Evolutionary conservation across 2,329 filamentous ascomycete species (phyloP).

Genomic region (Calycina herbarum): DNA sequence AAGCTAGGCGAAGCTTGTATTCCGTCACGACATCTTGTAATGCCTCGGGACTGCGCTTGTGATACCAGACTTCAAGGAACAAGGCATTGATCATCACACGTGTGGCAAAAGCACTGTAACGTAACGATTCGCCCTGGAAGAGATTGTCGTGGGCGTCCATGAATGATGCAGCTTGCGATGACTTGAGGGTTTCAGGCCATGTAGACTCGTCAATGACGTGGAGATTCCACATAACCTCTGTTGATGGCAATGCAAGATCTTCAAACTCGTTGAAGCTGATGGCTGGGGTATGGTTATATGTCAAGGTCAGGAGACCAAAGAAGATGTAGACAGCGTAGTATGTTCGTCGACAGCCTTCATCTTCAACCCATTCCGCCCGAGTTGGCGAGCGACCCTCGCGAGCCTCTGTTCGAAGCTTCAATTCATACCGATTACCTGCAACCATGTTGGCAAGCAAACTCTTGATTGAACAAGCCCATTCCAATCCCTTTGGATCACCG

Average conservation of each 20-base stretch:
- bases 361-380: conserved; percentile 91
- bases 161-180: conserved; percentile 77
- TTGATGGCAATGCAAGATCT: conserved; percentile 85
- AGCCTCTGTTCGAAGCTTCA: conserved; percentile 89
- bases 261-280: conserved; percentile 99
- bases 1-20: conserved; percentile 91
- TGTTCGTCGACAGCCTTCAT: conserved; percentile 92
- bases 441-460: conserved; percentile 98
- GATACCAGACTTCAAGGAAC: conserved; percentile 98
- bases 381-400: conserved; percentile 74
- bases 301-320: conserved; percentile 91
- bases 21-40: conserved; percentile 96
- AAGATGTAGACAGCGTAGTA: conserved; percentile 99
- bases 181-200: conserved; percentile 79
- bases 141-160: conserved; percentile 92
- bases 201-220: conserved; percentile 71
- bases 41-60: conserved; percentile 97
- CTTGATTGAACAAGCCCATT: conserved; percentile 99
- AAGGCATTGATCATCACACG: conserved; percentile 98
- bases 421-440: conserved; percentile 91
- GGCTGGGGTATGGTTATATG: conserved; percentile 96
- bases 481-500: conserved; percentile 92
- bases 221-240: conserved; percentile 91
- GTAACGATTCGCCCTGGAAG: conserved; percentile 86
- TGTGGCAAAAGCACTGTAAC: conserved; percentile 95